Percentiles rank a stretch among this genome's conserved stretches.
Evolutionary conservation across 1,139 yeast genomes (phyloP).

Genomic region (Yamadazyma spencermartinsiae): DNA sequence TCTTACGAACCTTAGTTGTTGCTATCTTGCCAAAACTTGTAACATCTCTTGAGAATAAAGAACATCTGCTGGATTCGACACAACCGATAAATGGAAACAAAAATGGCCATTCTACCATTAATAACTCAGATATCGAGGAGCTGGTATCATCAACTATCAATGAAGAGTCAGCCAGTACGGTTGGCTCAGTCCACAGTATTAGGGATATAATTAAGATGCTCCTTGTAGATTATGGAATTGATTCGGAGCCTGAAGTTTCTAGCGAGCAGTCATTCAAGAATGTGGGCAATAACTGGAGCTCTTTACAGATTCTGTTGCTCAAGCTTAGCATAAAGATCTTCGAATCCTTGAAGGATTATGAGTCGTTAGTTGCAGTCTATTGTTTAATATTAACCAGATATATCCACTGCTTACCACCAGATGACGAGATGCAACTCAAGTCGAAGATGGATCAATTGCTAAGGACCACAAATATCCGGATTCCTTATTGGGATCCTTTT

Average conservation of each 20-base stretch:
- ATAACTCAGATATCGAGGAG: conserved; percentile 8
- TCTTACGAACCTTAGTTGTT: conserved; percentile 60
- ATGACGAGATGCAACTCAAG: conserved; percentile 36
- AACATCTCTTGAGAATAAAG: conserved; percentile 11
- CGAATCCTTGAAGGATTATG: conserved; percentile 49
- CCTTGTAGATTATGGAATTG: conserved; percentile 44
- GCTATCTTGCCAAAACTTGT: conserved; percentile 48
- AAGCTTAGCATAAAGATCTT: conserved; percentile 56
- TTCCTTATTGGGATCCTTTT: conserved; percentile 72
- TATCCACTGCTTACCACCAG: conserved; percentile 44
- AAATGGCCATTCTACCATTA: not conserved
- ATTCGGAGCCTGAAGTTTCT: conserved; percentile 27
- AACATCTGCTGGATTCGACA: conserved; percentile 3
- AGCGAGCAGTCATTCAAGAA: conserved; percentile 24
- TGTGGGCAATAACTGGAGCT: conserved; percentile 46
- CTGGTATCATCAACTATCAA: not conserved
- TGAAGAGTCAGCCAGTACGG: not conserved
- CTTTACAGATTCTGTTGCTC: conserved; percentile 57
- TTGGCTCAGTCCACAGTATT: conserved; percentile 15
- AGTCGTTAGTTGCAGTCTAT: conserved; percentile 48
- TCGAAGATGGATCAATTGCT: conserved; percentile 27
- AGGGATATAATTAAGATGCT: conserved; percentile 40
- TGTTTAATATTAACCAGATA: conserved; percentile 56
- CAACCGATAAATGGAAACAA: not conserved
- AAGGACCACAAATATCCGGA: conserved; percentile 17